A percentile compares a stretch with the other conserved stretches of the same genome.
Conservation (phyloP, 768 basidiomycete genomes). For the Coprinopsis strossmayeri region DNA sequence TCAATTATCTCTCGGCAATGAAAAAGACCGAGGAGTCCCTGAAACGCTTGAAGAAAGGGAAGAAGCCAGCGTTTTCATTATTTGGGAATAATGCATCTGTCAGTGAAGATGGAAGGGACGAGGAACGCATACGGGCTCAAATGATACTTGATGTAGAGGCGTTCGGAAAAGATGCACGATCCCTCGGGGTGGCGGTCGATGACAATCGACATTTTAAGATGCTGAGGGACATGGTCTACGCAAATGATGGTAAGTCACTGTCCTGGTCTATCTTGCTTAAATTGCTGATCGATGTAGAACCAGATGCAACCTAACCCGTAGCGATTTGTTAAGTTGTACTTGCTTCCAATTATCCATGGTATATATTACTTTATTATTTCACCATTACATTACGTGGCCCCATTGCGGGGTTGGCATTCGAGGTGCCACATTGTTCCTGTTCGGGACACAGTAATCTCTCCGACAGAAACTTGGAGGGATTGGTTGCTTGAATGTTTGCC, state of each 20-base stretch:
- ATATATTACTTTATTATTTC: no score
- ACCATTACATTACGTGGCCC: no score
- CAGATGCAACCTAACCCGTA: neutral
- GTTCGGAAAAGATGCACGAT: slow-evolving; percentile 70
- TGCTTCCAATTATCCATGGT: no score
- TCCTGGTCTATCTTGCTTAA: neutral
- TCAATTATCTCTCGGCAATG: slow-evolving; percentile 72
- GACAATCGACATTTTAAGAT: slow-evolving; percentile 44
- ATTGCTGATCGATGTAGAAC: neutral
- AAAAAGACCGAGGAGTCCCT: slow-evolving; percentile 92
- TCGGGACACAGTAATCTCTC: slow-evolving; percentile 44
- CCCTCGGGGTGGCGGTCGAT: slow-evolving; percentile 58
- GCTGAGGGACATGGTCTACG: slow-evolving; percentile 57
- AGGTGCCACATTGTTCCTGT: slow-evolving; percentile 56
- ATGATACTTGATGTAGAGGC: slow-evolving; percentile 83
- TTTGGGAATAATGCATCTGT: slow-evolving; percentile 50
- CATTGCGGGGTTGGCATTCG: slow-evolving; percentile 25
- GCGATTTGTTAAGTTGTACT: no score
- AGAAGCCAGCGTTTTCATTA: slow-evolving; percentile 80
- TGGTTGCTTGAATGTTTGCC: slow-evolving; percentile 1
- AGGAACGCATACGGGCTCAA: slow-evolving; percentile 81
- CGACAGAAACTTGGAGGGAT: slow-evolving; percentile 15
- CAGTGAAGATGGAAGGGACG: slow-evolving; percentile 73
- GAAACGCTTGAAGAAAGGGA: slow-evolving; percentile 80
- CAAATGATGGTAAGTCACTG: slow-evolving; percentile 27